These are phyloP conservation scores for Torulaspora pretoriensis DNA, from an alignment of 1,139 yeast species.

Conservation along the genomic window DNA sequence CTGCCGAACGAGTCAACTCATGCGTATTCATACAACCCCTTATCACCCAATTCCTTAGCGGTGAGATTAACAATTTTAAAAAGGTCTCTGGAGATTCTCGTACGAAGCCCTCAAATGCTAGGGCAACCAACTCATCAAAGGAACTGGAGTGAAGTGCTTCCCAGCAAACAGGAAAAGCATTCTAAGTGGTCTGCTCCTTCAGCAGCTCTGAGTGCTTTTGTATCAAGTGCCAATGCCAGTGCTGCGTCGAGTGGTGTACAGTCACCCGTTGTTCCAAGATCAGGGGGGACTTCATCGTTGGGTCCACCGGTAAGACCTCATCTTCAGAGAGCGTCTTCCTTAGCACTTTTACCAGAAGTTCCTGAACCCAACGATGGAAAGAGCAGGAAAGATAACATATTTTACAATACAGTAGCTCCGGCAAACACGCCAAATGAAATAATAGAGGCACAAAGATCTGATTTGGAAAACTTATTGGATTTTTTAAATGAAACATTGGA, in stretches of 20 bases:
- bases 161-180: conserved; percentile 7
- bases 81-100: conserved; percentile 62
- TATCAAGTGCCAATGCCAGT: conserved; percentile 27
- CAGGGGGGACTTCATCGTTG: conserved; percentile 1
- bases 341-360: conserved; percentile 17
- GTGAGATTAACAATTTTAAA: conserved; percentile 70
- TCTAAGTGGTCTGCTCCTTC: conserved; percentile 49
- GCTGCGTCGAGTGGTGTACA: conserved; percentile 10
- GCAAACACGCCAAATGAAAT: conserved; percentile 13
- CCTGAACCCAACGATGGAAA: conserved; percentile 3
- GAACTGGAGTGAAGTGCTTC: conserved; percentile 12
- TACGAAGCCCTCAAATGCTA: conserved; percentile 32
- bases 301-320: conserved; percentile 5
- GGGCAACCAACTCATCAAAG: conserved; percentile 21
- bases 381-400: conserved; percentile 3
- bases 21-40: conserved; percentile 78
- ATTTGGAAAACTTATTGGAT: conserved; percentile 26
- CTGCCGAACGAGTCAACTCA: conserved; percentile 80
- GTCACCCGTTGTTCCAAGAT: conserved; percentile 6
- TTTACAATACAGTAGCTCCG: conserved; percentile 7
- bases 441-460: conserved; percentile 26
- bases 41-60: conserved; percentile 76
- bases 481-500: conserved; percentile 35
- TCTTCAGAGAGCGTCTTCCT: conserved; percentile 19
- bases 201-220: conserved; percentile 59